phyloP scores from a whole-genome alignment of 495 filamentous ascomycete genomes.

The Aspergillus bridgeri region DNA sequence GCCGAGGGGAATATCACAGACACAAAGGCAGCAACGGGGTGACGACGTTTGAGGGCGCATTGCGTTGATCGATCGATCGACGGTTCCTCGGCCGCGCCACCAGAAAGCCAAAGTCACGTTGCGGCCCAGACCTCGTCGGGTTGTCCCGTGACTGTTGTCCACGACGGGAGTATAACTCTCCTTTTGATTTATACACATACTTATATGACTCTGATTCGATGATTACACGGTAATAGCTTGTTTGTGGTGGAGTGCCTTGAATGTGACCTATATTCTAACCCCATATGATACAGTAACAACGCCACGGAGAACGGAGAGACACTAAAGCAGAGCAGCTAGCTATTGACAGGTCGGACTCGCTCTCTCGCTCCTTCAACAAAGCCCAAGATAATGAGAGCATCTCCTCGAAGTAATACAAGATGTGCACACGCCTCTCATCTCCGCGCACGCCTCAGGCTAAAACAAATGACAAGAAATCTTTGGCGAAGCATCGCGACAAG shows the following conservation, averaged over 20 bases:
- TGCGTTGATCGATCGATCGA: not conserved
- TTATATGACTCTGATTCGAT: too few relatives aligned
- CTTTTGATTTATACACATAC: too few relatives aligned
- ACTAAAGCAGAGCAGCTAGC: slow-evolving; percentile 1
- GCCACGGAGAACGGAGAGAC: slow-evolving; percentile 12
- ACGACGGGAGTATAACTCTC: too few relatives aligned
- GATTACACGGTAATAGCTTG: too few relatives aligned
- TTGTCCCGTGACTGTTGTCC: too few relatives aligned
- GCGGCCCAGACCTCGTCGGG: not conserved
- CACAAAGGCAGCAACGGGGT: not conserved
- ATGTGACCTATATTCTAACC: slow-evolving; percentile 4
- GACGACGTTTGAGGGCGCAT: not conserved
- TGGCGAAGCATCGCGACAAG: not conserved
- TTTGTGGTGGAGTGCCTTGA: not conserved
- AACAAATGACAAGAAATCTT: slow-evolving; percentile 5
- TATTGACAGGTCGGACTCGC: slow-evolving; percentile 2
- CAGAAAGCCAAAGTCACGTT: not conserved
- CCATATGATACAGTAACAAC: slow-evolving; percentile 22
- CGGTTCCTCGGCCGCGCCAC: not conserved
- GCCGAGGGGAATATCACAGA: not conserved
- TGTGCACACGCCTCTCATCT: slow-evolving; percentile 4
- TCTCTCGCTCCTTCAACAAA: not conserved
- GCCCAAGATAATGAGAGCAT: not conserved
- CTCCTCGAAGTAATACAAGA: slow-evolving; percentile 21
- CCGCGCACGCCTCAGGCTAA: slow-evolving; percentile 5